Evolutionary conservation across 2,329 filamentous ascomycete genomes (phyloP).

Genomic region (Hymenoscyphus linearis): DNA sequence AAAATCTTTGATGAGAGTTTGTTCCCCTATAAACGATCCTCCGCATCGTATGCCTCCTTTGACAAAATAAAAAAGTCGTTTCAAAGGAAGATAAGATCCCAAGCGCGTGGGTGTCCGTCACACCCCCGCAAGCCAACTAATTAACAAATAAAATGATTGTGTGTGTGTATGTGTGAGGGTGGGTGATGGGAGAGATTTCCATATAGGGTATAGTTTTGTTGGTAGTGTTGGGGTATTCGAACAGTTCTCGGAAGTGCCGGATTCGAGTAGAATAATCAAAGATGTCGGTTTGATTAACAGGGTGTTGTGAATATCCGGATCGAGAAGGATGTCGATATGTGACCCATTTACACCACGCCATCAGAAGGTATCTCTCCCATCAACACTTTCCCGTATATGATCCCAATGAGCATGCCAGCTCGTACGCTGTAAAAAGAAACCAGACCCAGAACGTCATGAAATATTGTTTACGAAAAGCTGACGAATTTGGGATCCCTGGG

Average conservation of each 20-base stretch:
- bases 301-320: not conserved
- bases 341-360: not conserved
- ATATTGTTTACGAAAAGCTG: slow-evolving; percentile 54
- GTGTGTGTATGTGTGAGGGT: not conserved
- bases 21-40: not conserved
- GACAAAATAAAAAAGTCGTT: not conserved
- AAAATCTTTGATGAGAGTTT: not conserved
- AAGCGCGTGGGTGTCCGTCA: not conserved
- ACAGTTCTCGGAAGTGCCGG: not conserved
- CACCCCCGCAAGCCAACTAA: not conserved
- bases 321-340: not conserved
- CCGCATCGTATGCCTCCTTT: not conserved
- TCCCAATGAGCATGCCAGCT: not conserved
- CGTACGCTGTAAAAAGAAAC: not conserved
- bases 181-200: not conserved
- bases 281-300: not conserved
- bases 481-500: slow-evolving; percentile 94
- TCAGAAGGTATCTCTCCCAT: not conserved
- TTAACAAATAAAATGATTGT: slow-evolving; percentile 1
- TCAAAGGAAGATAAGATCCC: not conserved
- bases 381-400: not conserved
- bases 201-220: not conserved
- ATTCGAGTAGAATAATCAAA: not conserved
- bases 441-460: not conserved
- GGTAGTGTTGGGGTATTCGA: not conserved